Conservation (phyloP, 2,329 filamentous ascomycete species). For the Metarhizium humberi region DNA sequence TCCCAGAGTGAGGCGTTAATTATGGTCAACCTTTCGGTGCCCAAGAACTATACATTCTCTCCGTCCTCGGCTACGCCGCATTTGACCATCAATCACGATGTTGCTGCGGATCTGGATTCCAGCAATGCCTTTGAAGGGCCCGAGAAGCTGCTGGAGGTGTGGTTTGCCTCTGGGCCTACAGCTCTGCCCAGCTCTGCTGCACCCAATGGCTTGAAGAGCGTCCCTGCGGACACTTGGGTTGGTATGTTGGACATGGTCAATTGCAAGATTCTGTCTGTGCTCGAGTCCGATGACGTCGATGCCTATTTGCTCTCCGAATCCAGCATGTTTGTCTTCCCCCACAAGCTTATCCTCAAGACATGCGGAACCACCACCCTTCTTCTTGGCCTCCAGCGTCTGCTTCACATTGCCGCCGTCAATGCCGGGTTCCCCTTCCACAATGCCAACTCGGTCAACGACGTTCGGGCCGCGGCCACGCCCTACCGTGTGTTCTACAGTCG, state of each 20-base stretch:
- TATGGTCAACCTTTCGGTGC: slow-evolving; percentile 78
- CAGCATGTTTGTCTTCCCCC: slow-evolving; percentile 99
- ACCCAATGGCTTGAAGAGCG: slow-evolving; percentile 74
- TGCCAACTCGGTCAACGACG: slow-evolving; percentile 53
- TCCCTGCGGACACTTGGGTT: slow-evolving; percentile 80
- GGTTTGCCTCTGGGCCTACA: slow-evolving; percentile 78
- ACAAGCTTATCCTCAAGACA: slow-evolving; percentile 98
- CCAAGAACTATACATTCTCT: slow-evolving; percentile 73
- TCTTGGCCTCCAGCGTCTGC: slow-evolving; percentile 77
- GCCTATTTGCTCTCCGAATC: slow-evolving; percentile 96
- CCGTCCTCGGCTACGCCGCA: slow-evolving; percentile 77
- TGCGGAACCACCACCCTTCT: slow-evolving; percentile 94
- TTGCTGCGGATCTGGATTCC: slow-evolving; percentile 85
- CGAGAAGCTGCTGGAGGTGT: slow-evolving; percentile 96
- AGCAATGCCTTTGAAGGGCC: slow-evolving; percentile 96
- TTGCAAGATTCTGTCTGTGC: slow-evolving; percentile 92
- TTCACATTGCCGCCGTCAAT: slow-evolving; percentile 81
- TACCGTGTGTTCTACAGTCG: slow-evolving; percentile 98
- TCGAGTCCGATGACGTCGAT: slow-evolving; percentile 89
- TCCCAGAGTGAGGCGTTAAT: not conserved
- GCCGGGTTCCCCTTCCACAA: slow-evolving; percentile 84
- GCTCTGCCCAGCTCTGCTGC: slow-evolving; percentile 61
- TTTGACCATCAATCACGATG: slow-evolving; percentile 93
- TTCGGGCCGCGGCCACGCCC: slow-evolving; percentile 71
- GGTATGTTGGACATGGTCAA: slow-evolving; percentile 96